These are phyloP conservation scores for Daldinia eschscholtzii DNA, from an alignment of 2,329 filamentous ascomycete genomes.

Conservation along the genomic window DNA sequence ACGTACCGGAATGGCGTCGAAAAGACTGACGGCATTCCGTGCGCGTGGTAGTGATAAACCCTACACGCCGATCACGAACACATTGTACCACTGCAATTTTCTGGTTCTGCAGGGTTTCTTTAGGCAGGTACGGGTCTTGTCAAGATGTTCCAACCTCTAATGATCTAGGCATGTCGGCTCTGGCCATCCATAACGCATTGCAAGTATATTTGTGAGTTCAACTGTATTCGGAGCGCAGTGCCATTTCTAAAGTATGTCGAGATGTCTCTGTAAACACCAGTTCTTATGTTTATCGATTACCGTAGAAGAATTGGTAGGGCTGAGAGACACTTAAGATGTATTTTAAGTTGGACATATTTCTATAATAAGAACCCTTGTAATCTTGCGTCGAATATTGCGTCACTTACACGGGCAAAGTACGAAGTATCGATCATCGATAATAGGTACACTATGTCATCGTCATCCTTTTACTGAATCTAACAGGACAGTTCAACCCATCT, in stretches of 20 bases:
- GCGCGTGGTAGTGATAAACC: background rate
- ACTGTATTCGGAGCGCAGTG: background rate
- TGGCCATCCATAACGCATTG: background rate
- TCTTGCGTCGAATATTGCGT: constrained; percentile 26
- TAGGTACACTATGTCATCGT: constrained; percentile 26
- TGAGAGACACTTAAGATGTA: background rate
- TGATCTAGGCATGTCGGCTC: background rate
- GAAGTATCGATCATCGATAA: constrained; percentile 13
- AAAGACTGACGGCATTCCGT: too few species aligned
- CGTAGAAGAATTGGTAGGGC: background rate
- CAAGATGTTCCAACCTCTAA: constrained; percentile 1
- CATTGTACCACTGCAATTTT: background rate
- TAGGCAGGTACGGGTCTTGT: constrained; percentile 33
- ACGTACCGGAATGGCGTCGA: too few species aligned
- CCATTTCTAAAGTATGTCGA: background rate
- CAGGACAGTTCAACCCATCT: background rate
- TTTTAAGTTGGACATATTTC: constrained; percentile 11
- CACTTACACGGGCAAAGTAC: constrained; percentile 15
- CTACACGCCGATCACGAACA: background rate
- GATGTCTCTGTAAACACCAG: background rate
- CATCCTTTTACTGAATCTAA: background rate
- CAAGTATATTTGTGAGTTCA: background rate
- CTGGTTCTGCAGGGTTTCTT: constrained; percentile 9
- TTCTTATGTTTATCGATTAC: background rate
- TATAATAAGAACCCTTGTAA: constrained; percentile 20